A percentile compares a stretch with the other conserved stretches of the same genome.
These are phyloP conservation scores for Podila clonocystis DNA, from an alignment of 192 early-diverging fungal species.

Conservation along the genomic window DNA sequence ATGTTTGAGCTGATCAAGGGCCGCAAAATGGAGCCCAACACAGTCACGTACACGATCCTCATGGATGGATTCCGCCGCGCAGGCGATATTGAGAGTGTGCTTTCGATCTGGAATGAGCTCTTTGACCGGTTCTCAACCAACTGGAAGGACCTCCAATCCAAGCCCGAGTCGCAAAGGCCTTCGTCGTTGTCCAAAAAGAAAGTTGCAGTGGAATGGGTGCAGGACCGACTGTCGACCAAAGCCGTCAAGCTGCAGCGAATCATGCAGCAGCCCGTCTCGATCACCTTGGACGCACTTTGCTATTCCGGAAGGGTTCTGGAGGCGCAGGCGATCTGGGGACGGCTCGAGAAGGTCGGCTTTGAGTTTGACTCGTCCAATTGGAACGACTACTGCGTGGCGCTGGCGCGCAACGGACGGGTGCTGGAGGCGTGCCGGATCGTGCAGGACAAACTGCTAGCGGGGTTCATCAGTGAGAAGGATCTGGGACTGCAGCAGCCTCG, in stretches of 20 bases:
- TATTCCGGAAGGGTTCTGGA: constrained; percentile 36
- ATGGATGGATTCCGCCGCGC: constrained; percentile 58
- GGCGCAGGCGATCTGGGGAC: constrained; percentile 52
- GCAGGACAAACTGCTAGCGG: constrained; percentile 36
- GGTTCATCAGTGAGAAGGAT: constrained; percentile 10
- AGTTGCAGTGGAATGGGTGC: constrained; percentile 1
- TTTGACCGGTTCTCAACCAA: constrained; percentile 12
- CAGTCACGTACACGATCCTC: constrained; percentile 51
- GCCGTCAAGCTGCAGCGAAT: constrained; percentile 10
- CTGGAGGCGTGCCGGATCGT: constrained; percentile 52
- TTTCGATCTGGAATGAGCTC: constrained; percentile 56
- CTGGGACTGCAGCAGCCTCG: neutral
- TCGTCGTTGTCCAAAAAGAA: neutral
- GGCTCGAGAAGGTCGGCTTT: constrained; percentile 42
- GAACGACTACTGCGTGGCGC: constrained; percentile 56
- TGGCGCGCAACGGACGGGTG: constrained; percentile 43
- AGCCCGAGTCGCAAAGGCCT: neutral
- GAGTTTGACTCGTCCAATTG: constrained; percentile 63
- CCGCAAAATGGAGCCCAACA: constrained; percentile 42
- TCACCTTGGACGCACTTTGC: constrained; percentile 55
- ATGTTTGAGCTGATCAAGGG: constrained; percentile 56
- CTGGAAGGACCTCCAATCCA: neutral
- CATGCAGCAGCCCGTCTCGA: constrained; percentile 53
- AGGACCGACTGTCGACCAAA: constrained; percentile 27
- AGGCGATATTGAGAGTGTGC: constrained; percentile 54